Evolutionary conservation across 768 basidiomycete genomes (phyloP).

Genomic region (Brasilioporus rufonigricans): DNA sequence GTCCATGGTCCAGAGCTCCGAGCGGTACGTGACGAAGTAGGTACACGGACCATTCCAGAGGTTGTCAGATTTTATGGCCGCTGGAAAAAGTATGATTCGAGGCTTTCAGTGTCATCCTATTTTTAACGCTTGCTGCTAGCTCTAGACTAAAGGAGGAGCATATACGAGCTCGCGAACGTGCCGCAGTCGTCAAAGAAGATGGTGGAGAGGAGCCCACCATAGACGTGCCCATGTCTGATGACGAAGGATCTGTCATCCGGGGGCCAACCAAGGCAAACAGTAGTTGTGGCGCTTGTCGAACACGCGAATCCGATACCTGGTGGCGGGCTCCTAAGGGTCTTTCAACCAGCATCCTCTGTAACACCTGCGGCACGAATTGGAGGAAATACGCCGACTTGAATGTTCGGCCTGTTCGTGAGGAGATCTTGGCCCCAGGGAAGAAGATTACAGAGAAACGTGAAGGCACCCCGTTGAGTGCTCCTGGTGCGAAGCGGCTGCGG

Average conservation of each 20-base stretch:
- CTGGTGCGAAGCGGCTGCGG: conserved; percentile 63
- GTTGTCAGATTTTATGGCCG: conserved; percentile 81
- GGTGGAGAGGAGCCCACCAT: conserved; percentile 31
- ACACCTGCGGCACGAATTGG: conserved; percentile 84
- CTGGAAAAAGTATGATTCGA: conserved; percentile 71
- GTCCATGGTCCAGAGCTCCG: conserved; percentile 80
- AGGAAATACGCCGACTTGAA: conserved; percentile 91
- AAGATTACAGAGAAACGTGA: conserved; percentile 54
- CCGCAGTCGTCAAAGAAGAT: conserved; percentile 29
- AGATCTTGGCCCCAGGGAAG: conserved; percentile 45
- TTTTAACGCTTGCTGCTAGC: conserved; percentile 36
- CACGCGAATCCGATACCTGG: conserved; percentile 76
- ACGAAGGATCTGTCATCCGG: conserved; percentile 73
- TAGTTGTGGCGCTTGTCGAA: conserved; percentile 82
- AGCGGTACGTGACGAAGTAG: conserved; percentile 71
- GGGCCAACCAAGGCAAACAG: conserved; percentile 51
- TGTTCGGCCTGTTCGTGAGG: conserved; percentile 69
- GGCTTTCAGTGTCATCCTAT: conserved; percentile 3
- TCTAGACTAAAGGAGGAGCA: conserved; percentile 70
- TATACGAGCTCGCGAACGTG: conserved; percentile 42
- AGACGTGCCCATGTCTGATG: conserved; percentile 45
- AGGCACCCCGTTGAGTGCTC: conserved; percentile 54
- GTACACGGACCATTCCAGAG: conserved; percentile 66
- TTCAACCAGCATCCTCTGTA: conserved; percentile 75
- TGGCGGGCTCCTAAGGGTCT: conserved; percentile 93